These are phyloP conservation scores for Cladochytrium replicatum DNA, from an alignment of 192 early-diverging fungal genomes.

Conservation along the genomic window DNA sequence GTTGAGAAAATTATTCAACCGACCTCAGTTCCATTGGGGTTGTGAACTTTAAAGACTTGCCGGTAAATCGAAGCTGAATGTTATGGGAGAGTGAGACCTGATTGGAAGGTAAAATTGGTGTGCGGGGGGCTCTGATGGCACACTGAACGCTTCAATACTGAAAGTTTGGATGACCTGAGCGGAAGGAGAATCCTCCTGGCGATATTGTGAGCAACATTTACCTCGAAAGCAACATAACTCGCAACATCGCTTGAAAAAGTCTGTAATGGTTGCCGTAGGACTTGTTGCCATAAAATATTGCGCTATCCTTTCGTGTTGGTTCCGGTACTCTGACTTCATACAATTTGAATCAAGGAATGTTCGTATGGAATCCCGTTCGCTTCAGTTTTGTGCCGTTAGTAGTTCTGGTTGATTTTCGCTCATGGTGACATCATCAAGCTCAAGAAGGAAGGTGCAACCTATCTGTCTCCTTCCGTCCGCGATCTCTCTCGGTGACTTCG, in stretches of 20 bases:
- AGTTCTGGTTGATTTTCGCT: constrained; percentile 27
- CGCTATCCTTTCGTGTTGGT: constrained; percentile 76
- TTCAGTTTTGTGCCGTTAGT: constrained; percentile 53
- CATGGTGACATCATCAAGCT: too few species aligned
- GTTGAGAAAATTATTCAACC: constrained; percentile 78
- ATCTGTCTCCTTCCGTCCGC: too few species aligned
- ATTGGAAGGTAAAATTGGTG: constrained; percentile 57
- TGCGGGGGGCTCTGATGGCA: constrained; percentile 46
- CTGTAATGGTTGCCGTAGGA: constrained; percentile 53
- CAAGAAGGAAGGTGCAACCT: too few species aligned
- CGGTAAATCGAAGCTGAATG: constrained; percentile 65
- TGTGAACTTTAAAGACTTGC: constrained; percentile 77
- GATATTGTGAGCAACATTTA: constrained; percentile 50
- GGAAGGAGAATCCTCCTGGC: constrained; percentile 50
- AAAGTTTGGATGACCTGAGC: constrained; percentile 74
- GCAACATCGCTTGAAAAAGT: constrained; percentile 47
- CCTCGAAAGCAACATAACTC: constrained; percentile 32
- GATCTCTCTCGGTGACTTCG: too few species aligned
- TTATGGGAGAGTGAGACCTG: constrained; percentile 32
- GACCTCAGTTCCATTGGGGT: constrained; percentile 67
- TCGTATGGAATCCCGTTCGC: constrained; percentile 87
- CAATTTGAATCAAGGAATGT: constrained; percentile 79
- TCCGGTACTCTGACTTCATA: constrained; percentile 88
- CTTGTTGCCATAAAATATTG: constrained; percentile 88
- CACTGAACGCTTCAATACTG: constrained; percentile 61